phyloP scores from a whole-genome alignment of 345 rosid genomes.

The Dovyalis caffra region DNA sequence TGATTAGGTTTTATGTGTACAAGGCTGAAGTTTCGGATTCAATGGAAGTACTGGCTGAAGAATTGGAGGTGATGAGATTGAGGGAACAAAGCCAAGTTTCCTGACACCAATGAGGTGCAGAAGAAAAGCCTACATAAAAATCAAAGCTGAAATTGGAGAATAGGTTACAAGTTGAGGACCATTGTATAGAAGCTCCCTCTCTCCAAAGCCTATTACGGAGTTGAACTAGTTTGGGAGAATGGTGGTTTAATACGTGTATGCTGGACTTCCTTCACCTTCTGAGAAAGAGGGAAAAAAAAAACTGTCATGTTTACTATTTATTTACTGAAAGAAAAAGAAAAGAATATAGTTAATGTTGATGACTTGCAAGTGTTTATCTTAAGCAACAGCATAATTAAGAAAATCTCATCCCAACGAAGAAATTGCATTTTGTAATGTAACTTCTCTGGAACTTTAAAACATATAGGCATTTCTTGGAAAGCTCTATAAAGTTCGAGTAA shows the following conservation, averaged over 20 bases:
- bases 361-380: neutral
- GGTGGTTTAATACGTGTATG: neutral
- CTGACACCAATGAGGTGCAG: neutral
- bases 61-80: slow-evolving; percentile 35
- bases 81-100: slow-evolving; percentile 11
- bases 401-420: neutral
- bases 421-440: neutral
- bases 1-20: slow-evolving; percentile 56
- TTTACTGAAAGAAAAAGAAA: neutral
- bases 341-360: neutral
- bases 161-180: neutral
- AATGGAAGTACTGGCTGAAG: slow-evolving; percentile 46
- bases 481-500: neutral
- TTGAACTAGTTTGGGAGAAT: neutral
- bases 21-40: slow-evolving; percentile 65
- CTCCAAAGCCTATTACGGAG: neutral
- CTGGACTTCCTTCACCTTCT: neutral
- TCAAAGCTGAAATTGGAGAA: neutral
- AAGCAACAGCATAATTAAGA: neutral
- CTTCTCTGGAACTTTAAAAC: neutral
- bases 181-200: neutral
- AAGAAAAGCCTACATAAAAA: neutral
- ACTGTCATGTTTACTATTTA: neutral
- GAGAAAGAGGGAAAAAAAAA: neutral
- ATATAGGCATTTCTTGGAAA: neutral